phyloP scores from a whole-genome alignment of 2,329 filamentous ascomycete species.

The Fusarium sacchari region DNA sequence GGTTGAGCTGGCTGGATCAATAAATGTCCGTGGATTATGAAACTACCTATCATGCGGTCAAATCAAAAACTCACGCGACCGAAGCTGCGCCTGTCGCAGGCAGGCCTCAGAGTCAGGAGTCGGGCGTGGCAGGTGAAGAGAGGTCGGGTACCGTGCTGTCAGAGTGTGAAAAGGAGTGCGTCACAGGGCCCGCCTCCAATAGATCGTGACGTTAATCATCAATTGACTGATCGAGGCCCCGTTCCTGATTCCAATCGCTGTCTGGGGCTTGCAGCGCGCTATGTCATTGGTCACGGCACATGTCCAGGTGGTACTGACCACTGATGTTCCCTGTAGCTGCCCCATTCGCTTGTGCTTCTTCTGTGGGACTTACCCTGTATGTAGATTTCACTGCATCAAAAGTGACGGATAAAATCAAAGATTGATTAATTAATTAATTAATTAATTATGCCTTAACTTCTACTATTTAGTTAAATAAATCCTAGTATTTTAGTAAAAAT shows the following conservation, averaged over 20 bases:
- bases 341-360: conserved; percentile 9
- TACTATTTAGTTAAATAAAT: no score
- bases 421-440: no score
- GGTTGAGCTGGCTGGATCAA: conserved; percentile 12
- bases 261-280: conserved; percentile 17
- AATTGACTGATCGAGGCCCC: conserved; percentile 22
- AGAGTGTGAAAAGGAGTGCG: conserved; percentile 31
- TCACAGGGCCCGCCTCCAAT: conserved; percentile 40
- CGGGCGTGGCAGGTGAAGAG: conserved; percentile 37
- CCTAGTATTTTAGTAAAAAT: no score
- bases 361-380: conserved; percentile 31
- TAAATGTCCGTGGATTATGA: conserved; percentile 16
- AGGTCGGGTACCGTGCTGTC: conserved; percentile 19
- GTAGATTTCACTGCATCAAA: conserved; percentile 10
- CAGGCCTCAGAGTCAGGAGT: conserved; percentile 14
- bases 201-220: conserved; percentile 34
- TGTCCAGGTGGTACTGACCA: conserved; percentile 9
- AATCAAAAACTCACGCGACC: conserved; percentile 40
- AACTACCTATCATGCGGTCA: conserved; percentile 42
- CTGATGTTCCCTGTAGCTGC: conserved; percentile 3
- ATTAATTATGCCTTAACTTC: no score
- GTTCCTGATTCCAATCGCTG: conserved; percentile 33
- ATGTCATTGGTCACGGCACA: conserved; percentile 6
- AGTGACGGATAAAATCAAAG: conserved; percentile 1
- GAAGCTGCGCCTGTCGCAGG: conserved; percentile 19